Evolutionary conservation across 148 eudicot species (phyloP).

Genomic region (Rhododendron vialii): DNA sequence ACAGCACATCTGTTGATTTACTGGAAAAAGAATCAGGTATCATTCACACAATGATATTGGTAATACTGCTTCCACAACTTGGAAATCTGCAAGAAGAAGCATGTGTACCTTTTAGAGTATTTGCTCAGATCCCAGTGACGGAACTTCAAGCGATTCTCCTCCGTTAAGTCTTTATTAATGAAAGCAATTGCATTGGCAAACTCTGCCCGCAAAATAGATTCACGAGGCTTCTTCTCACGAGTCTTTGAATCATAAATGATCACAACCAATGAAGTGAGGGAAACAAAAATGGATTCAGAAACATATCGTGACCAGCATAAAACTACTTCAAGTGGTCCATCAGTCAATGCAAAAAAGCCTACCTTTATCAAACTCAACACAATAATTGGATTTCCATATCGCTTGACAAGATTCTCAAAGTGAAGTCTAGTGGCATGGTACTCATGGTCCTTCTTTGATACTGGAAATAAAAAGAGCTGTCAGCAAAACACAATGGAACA

Average conservation of each 20-base stretch:
- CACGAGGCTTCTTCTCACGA: constrained; percentile 66
- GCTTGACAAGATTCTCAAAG: constrained; percentile 56
- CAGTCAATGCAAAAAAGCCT: constrained; percentile 3
- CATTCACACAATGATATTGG: neutral
- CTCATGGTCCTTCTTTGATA: constrained; percentile 45
- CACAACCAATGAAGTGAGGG: neutral
- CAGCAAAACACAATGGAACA: constrained; percentile 10
- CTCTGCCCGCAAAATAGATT: constrained; percentile 60
- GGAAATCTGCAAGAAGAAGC: constrained; percentile 1
- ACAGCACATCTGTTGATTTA: constrained; percentile 65
- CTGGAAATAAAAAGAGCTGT: constrained; percentile 37
- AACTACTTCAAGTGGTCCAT: neutral
- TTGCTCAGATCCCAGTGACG: constrained; percentile 72
- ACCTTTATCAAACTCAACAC: constrained; percentile 86
- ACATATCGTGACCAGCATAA: neutral
- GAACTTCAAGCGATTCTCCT: constrained; percentile 54
- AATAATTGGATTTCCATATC: constrained; percentile 85
- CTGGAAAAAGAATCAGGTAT: constrained; percentile 40
- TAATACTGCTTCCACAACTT: neutral
- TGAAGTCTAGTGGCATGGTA: constrained; percentile 72
- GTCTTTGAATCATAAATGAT: constrained; percentile 36
- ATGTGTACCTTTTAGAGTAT: constrained; percentile 44
- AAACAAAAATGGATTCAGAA: neutral
- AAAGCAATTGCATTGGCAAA: constrained; percentile 56
- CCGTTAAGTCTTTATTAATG: constrained; percentile 48